phyloP scores from a whole-genome alignment of 202 grass and related monocot genomes.

The Zizania palustris region DNA sequence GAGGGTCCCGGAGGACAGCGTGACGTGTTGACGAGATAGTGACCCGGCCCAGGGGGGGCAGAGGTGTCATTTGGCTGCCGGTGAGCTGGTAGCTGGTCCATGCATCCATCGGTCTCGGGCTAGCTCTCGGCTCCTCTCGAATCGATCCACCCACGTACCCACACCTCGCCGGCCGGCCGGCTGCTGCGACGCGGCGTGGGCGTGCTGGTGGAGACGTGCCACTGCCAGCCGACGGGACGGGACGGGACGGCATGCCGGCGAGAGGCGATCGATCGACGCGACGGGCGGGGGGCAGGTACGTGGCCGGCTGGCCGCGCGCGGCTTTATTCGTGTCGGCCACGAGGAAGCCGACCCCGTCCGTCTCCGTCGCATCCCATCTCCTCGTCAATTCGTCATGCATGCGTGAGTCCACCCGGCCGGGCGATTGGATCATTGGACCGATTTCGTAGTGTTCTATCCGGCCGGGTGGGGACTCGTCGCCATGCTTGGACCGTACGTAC shows the following conservation, averaged over 20 bases:
- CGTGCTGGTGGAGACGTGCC: not conserved
- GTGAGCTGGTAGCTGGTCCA: too few species aligned
- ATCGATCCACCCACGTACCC: not conserved
- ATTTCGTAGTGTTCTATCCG: not conserved
- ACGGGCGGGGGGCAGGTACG: conserved; percentile 27
- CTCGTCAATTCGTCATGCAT: not conserved
- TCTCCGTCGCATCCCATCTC: conserved; percentile 23
- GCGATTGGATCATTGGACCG: too few species aligned
- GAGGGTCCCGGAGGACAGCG: too few species aligned
- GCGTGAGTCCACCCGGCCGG: not conserved
- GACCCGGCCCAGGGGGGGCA: too few species aligned
- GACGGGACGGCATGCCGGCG: conserved; percentile 32
- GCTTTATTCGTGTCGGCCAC: conserved; percentile 54
- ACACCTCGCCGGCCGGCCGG: not conserved
- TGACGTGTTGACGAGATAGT: too few species aligned
- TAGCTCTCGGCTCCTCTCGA: too few species aligned
- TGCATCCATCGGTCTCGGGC: too few species aligned
- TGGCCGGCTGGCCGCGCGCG: not conserved
- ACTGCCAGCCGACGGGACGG: conserved; percentile 34
- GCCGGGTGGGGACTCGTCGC: not conserved
- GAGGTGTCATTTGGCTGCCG: too few species aligned
- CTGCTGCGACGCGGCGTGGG: not conserved
- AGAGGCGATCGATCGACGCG: conserved; percentile 39
- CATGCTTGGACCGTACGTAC: not conserved
- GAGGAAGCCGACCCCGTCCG: conserved; percentile 45